Conservation (phyloP, 2,329 filamentous ascomycete species). For the Pseudogymnoascus sp. region DNA sequence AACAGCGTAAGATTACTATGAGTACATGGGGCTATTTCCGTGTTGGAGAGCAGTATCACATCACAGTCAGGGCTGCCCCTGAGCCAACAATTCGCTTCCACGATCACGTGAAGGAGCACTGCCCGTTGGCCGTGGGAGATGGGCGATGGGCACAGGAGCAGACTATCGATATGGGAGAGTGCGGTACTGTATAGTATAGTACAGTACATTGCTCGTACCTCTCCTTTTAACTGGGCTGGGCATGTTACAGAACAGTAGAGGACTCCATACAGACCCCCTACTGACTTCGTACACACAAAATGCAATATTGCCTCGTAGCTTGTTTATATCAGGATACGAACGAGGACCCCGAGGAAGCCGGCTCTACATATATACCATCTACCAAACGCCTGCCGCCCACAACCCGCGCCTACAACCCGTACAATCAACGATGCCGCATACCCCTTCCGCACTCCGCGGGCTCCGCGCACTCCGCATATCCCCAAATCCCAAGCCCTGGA, state of each 20-base stretch:
- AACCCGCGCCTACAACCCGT: background rate
- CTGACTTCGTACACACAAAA: background rate
- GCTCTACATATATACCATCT: background rate
- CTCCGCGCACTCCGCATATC: background rate
- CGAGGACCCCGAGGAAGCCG: background rate
- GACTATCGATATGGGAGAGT: background rate
- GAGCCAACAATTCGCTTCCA: background rate
- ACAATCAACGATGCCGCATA: background rate
- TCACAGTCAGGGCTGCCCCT: no score
- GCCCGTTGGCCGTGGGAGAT: background rate
- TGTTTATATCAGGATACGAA: background rate
- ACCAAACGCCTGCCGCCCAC: background rate
- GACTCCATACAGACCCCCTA: background rate
- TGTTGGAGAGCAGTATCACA: background rate
- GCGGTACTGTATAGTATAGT: background rate
- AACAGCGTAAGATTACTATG: constrained; percentile 1
- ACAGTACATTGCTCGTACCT: background rate
- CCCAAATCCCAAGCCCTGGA: background rate
- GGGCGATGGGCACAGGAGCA: background rate
- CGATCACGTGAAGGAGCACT: background rate
- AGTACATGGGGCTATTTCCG: background rate
- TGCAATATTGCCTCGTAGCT: background rate
- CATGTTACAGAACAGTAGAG: background rate
- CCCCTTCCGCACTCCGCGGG: no score
- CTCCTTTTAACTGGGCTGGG: background rate